Evolutionary conservation across 148 eudicot species (phyloP).

Genomic region (Euryodendron excelsum): DNA sequence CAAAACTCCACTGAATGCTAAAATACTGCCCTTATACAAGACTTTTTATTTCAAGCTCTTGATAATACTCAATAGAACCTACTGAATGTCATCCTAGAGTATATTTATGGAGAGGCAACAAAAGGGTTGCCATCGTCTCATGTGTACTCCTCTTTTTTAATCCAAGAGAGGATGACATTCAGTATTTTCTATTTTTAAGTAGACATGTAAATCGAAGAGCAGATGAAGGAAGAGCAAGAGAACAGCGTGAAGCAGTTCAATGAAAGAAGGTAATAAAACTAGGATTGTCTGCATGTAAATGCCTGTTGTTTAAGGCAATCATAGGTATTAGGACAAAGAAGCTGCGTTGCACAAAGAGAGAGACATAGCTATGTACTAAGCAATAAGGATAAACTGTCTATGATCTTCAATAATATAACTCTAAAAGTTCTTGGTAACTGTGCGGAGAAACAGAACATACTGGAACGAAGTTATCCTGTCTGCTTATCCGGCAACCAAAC

Average conservation of each 20-base stretch:
- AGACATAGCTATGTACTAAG: neutral
- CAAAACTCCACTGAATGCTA: neutral
- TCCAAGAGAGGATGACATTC: neutral
- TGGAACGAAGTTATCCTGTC: neutral
- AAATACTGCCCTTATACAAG: neutral
- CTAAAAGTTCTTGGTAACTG: neutral
- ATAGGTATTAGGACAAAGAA: neutral
- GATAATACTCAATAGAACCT: neutral
- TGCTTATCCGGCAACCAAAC: neutral
- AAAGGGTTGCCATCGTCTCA: neutral
- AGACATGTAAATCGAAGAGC: neutral
- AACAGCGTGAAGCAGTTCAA: neutral
- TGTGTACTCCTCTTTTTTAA: neutral
- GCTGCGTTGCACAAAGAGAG: neutral
- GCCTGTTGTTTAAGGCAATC: neutral
- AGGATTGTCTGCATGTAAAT: neutral
- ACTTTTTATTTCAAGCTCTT: neutral
- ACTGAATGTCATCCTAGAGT: neutral
- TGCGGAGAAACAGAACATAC: neutral
- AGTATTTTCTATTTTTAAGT: too few species aligned
- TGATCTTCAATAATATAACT: neutral
- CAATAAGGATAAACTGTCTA: neutral
- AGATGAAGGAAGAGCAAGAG: neutral
- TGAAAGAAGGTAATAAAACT: neutral
- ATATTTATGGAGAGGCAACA: neutral